These are phyloP conservation scores for Diutina rugosa DNA, from an alignment of 1,139 yeast genomes.

Conservation along the genomic window DNA sequence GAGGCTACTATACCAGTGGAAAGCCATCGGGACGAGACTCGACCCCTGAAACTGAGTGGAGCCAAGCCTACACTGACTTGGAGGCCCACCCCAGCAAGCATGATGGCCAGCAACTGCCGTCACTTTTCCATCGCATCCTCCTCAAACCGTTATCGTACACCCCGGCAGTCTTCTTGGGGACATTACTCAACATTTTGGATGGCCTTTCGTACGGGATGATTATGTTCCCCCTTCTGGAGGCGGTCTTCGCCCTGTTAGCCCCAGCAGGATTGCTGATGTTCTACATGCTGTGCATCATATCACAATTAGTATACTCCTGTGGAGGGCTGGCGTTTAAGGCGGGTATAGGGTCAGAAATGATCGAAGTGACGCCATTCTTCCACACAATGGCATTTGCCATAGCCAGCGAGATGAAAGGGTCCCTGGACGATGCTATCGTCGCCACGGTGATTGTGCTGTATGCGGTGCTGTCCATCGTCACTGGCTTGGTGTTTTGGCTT, in stretches of 20 bases:
- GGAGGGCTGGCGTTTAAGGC: conserved; percentile 87
- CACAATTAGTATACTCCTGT: conserved; percentile 75
- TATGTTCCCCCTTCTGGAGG: conserved; percentile 80
- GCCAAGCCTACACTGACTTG: not conserved
- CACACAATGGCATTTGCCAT: conserved; percentile 86
- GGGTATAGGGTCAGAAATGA: conserved; percentile 96
- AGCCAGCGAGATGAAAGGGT: conserved; percentile 27
- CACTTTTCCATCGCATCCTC: not conserved
- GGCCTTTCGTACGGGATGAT: conserved; percentile 97
- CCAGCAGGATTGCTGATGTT: conserved; percentile 91
- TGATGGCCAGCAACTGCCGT: not conserved
- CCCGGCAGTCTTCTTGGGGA: conserved; percentile 78
- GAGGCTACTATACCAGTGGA: not conserved
- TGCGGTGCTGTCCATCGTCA: conserved; percentile 70
- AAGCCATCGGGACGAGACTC: not conserved
- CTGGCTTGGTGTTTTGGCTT: conserved; percentile 68
- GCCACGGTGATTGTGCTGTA: conserved; percentile 84
- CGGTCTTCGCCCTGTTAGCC: conserved; percentile 63
- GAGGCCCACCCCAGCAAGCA: not conserved
- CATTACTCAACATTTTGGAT: conserved; percentile 75
- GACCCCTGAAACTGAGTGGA: not conserved
- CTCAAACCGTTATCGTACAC: conserved; percentile 15
- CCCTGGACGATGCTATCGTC: conserved; percentile 49
- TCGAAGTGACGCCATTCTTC: conserved; percentile 94
- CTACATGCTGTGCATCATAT: conserved; percentile 76